Evolutionary conservation across 1,284 basidiomycete species (phyloP).

Genomic region (Moesziomyces parantarcticus): DNA sequence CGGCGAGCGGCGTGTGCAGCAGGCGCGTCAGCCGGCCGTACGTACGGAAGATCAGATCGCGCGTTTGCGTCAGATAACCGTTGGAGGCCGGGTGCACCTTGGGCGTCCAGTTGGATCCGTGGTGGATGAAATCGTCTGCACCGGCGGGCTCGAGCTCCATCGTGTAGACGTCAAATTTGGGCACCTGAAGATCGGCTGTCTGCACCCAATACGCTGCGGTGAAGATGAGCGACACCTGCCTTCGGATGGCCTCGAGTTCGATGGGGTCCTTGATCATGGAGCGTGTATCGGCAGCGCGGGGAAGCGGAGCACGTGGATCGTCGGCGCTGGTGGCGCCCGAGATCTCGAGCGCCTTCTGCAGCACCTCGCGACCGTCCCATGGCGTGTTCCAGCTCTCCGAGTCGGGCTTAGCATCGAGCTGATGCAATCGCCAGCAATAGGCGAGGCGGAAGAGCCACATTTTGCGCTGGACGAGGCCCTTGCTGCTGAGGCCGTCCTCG

Average conservation of each 20-base stretch:
- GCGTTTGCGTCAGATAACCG: constrained; percentile 43
- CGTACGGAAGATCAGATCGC: constrained; percentile 43
- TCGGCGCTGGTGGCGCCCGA: constrained; percentile 29
- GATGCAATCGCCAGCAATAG: constrained; percentile 52
- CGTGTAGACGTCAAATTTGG: constrained; percentile 46
- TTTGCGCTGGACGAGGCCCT: constrained; percentile 39
- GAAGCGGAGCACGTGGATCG: constrained; percentile 41
- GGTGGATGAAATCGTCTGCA: constrained; percentile 52
- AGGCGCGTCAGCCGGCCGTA: constrained; percentile 50
- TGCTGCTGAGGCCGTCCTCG: constrained; percentile 53
- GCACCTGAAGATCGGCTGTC: constrained; percentile 46
- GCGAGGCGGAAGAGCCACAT: constrained; percentile 53
- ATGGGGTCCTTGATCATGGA: constrained; percentile 43
- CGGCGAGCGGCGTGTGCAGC: constrained; percentile 53
- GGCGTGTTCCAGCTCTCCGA: constrained; percentile 38
- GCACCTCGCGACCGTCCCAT: constrained; percentile 42
- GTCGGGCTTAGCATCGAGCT: constrained; percentile 44
- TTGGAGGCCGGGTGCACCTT: constrained; percentile 42
- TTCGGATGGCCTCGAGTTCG: constrained; percentile 40
- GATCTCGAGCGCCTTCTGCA: constrained; percentile 41
- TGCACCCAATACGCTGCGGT: constrained; percentile 49
- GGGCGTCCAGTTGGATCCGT: constrained; percentile 53
- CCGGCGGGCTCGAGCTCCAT: constrained; percentile 41
- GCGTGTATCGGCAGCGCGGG: constrained; percentile 38
- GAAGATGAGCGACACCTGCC: constrained; percentile 33